A percentile compares a stretch with the other conserved stretches of the same genome.
phyloP scores from a whole-genome alignment of 306 rosid species.

The Bauhinia variegata region DNA sequence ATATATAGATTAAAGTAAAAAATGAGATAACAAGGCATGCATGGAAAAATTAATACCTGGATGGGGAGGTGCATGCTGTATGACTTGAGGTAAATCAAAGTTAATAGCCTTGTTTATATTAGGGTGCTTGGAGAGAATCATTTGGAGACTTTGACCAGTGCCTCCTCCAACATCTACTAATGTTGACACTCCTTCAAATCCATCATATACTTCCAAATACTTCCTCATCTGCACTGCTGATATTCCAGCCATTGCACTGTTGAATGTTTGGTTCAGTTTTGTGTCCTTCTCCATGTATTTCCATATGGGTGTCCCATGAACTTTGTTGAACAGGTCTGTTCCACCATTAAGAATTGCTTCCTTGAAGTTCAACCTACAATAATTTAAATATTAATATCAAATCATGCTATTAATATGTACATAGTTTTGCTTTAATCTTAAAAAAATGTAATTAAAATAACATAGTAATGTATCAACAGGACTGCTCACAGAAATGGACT shows the following conservation, averaged over 20 bases:
- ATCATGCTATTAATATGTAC: neutral
- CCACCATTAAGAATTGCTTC: slow-evolving; percentile 31
- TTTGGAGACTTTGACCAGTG: slow-evolving; percentile 28
- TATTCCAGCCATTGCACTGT: slow-evolving; percentile 13
- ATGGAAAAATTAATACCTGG: slow-evolving; percentile 21
- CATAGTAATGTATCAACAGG: no score
- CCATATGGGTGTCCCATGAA: slow-evolving; percentile 17
- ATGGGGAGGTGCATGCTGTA: slow-evolving; percentile 22
- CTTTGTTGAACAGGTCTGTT: slow-evolving; percentile 7
- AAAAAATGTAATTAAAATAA: no score
- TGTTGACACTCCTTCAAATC: slow-evolving; percentile 16
- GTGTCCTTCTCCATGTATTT: slow-evolving; percentile 9
- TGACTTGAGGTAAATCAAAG: slow-evolving; percentile 35
- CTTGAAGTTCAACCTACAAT: slow-evolving; percentile 24
- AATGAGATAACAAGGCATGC: no score
- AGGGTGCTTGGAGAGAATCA: slow-evolving; percentile 29
- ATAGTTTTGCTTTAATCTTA: no score
- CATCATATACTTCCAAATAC: slow-evolving; percentile 13
- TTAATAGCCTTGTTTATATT: slow-evolving; percentile 15
- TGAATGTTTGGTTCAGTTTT: slow-evolving; percentile 18
- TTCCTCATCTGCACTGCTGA: slow-evolving; percentile 23
- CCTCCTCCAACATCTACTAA: slow-evolving; percentile 41
- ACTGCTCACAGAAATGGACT: no score
- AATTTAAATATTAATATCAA: neutral
- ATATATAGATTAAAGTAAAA: no score